Evolutionary conservation across 768 basidiomycete species (phyloP).

Genomic region (Sporobolomyces phaffii): DNA sequence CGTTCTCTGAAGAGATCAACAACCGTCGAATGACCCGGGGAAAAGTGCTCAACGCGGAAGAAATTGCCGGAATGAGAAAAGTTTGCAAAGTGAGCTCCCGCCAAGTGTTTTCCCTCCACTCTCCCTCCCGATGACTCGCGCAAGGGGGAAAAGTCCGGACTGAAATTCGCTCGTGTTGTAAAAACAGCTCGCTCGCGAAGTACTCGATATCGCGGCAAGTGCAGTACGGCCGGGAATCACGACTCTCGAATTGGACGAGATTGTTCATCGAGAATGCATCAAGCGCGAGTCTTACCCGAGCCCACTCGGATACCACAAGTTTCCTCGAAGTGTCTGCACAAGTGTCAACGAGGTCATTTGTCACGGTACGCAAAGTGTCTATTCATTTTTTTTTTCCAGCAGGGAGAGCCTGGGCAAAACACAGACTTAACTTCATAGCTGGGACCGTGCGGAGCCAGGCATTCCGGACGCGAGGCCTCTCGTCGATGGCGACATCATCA

Average conservation of each 20-base stretch:
- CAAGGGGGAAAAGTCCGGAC: no score
- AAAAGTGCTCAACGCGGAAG: conserved; percentile 58
- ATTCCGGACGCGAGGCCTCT: conserved; percentile 54
- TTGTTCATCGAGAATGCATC: conserved; percentile 86
- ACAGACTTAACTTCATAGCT: not conserved
- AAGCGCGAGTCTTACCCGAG: conserved; percentile 90
- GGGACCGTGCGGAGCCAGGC: not conserved
- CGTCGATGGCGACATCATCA: conserved; percentile 90
- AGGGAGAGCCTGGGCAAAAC: no score
- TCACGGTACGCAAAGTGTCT: conserved; percentile 67
- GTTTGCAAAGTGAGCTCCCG: conserved; percentile 66
- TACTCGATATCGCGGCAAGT: conserved; percentile 83
- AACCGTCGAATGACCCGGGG: conserved; percentile 52
- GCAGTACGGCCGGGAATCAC: conserved; percentile 82
- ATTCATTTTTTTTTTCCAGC: no score
- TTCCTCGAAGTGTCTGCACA: conserved; percentile 96
- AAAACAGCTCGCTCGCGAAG: conserved; percentile 72
- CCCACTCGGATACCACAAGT: conserved; percentile 81
- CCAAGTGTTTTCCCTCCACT: not conserved
- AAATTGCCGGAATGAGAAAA: conserved; percentile 82
- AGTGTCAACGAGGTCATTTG: conserved; percentile 50
- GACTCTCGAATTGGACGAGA: conserved; percentile 87
- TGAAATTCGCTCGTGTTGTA: not conserved
- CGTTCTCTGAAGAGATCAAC: conserved; percentile 27
- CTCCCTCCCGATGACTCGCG: no score